Base-by-base conservation (phyloP, 257 asterid genomes). In the Solanum pimpinellifolium region DNA sequence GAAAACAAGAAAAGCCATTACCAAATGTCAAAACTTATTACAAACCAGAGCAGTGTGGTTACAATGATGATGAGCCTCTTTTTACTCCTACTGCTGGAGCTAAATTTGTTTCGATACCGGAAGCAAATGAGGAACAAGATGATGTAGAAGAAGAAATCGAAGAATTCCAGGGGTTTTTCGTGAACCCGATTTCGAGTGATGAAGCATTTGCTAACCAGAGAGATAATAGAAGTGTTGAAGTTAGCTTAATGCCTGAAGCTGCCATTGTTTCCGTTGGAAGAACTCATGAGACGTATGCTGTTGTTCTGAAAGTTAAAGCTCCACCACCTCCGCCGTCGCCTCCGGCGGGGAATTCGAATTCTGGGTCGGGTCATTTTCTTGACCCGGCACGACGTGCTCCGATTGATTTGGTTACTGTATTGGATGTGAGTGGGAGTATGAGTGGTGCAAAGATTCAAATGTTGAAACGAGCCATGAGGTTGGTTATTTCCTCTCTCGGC, bases 401-500 rank as follows among this genome's bases (percentile, higher is more conserved):
- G 52, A 93, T 95, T 37, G 99, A 97, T 90, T 47, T 97, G 85
- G 98, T 95, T 23, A 91, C 98, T 7, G 98, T 97, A 33, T 94
- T 97, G 27, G 98, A 97, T 59, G 95, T 94, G 14, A 94, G 99
- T 25, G 96, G 89, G 31, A 93, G 94, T 78, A 97, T 97, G 99
- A 87, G 89, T 15, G 98, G 98, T 11, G 91, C 97, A 31, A 97
- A 97, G 95, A 93, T 97, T 27, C 96, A 95, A 86, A 94, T 95
- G 99, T 88, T 95, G 47, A 95, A 97, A 89, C 92, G 98, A 74
- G 95, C 99, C 83, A 93, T 97, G 97, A 93, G 95, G 3, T 73
- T 97, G 66, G 98, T 97, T 65, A 89, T 97, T 88, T 95, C 98
- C 13, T 97, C 99, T 0, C 96, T 97, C 89, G 91, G 97, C 94